phyloP scores from a whole-genome alignment of 2,329 filamentous ascomycete genomes.

The Cladosporium halotolerans region DNA sequence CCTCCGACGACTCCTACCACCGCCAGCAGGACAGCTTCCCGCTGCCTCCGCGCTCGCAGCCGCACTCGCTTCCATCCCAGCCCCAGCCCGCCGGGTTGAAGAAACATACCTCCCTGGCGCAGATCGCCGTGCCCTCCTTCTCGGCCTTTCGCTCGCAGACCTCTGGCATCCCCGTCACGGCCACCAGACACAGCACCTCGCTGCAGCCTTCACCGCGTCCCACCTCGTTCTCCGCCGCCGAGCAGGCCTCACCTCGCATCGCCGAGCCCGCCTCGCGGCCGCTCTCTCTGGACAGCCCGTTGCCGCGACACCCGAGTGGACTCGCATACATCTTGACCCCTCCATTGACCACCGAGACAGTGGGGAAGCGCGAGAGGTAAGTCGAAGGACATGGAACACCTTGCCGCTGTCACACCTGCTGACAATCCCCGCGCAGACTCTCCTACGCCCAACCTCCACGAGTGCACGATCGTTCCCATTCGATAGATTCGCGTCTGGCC shows the following conservation, averaged over 20 bases:
- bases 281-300: constrained; percentile 28
- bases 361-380: constrained; percentile 8
- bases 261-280: constrained; percentile 24
- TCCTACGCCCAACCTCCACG: constrained; percentile 3
- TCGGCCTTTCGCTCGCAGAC: constrained; percentile 38
- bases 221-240: constrained; percentile 36
- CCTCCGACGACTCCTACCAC: constrained; percentile 14
- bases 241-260: constrained; percentile 36
- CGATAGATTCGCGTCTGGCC: constrained; percentile 24
- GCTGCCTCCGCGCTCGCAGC: background rate
- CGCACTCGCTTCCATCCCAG: constrained; percentile 2
- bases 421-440: background rate
- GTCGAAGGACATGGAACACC: background rate
- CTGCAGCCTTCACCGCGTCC: constrained; percentile 41
- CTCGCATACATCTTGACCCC: constrained; percentile 19
- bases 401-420: background rate
- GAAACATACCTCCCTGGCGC: constrained; percentile 31
- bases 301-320: constrained; percentile 24
- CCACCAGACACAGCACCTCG: constrained; percentile 37
- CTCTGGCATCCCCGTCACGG: constrained; percentile 36
- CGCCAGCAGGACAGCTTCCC: constrained; percentile 6
- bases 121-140: constrained; percentile 38
- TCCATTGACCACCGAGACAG: constrained; percentile 27
- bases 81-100: constrained; percentile 3
- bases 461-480: constrained; percentile 21